Evolutionary conservation across 208 protist genomes (phyloP), one percentile per base, ranked within the genome.

Genomic region (Leishmania amazonensis): DNA sequence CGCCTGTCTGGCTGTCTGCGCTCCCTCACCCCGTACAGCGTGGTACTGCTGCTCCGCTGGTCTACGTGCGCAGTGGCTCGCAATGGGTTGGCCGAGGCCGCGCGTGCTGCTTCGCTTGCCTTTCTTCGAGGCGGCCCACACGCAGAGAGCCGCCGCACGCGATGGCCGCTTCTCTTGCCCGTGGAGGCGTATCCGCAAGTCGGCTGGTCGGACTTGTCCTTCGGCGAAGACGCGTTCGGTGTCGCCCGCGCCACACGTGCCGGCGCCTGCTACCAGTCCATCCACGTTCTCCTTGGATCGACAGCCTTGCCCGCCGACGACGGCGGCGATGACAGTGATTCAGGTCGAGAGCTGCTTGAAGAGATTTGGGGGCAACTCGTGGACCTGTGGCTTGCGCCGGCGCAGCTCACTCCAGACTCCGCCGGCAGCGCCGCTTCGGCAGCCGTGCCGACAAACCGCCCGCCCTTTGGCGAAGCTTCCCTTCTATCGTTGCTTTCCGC

Each of bases 381-480:
- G 5, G 82, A 81, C n/a, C 72, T 85, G 31, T 85, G 82, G 82
- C 72, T 85, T 19, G 31, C 24, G 28, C 82, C 82, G 31, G 76
- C 82, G 38, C 71, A 57, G 24, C 79, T 71, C 17, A 74, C 71
- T 24, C 53, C 42, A 45, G 51, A 62, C 51, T 47, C 51, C 17
- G 47, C 73, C 31, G 7, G n/a, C 72, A 54, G 15, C 49, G 51
- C 28, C 49, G 28, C 13, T 60, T 42, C 57, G 40, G 65, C 38
- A 24, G 40, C 5, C 35, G 75, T 15, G 75, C 40, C 57, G 57
- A 21, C 35, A 8, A 85, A 85, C 77, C 54, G 64, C 73, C 78
- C 65, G n/a, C 82, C 83, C 38, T 94, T 89, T 75, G 89, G 84
- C 11, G 92, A 96, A 42, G 90, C 92, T 13, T 93, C 92, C 3